A percentile compares a stretch with the other conserved stretches of the same genome.
Evolutionary conservation across 1,139 yeast species (phyloP).

Genomic region (Scheffersomyces cryptocercus): DNA sequence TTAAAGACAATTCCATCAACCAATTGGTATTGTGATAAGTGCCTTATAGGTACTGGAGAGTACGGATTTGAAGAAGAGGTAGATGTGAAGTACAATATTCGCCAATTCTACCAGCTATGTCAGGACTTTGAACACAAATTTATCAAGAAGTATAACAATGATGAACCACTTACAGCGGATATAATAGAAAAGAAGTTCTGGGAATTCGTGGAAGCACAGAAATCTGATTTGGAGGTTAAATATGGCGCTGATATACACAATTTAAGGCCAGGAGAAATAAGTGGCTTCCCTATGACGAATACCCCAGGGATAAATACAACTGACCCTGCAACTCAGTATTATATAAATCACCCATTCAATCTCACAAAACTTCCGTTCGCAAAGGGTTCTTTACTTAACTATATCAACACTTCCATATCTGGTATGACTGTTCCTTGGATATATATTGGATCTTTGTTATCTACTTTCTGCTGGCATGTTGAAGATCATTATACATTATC

Average conservation of each 20-base stretch:
- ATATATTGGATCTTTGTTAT: slow-evolving; percentile 69
- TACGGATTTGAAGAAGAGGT: slow-evolving; percentile 83
- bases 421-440: slow-evolving; percentile 89
- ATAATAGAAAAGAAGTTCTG: slow-evolving; percentile 61
- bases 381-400: slow-evolving; percentile 61
- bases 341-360: slow-evolving; percentile 64
- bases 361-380: slow-evolving; percentile 67
- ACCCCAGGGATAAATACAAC: slow-evolving; percentile 25
- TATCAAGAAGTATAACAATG: slow-evolving; percentile 25
- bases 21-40: slow-evolving; percentile 79
- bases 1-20: slow-evolving; percentile 51
- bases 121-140: slow-evolving; percentile 49
- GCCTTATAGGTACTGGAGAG: slow-evolving; percentile 84
- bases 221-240: slow-evolving; percentile 54
- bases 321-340: slow-evolving; percentile 27
- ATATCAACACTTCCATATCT: slow-evolving; percentile 61
- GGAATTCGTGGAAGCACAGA: slow-evolving; percentile 51
- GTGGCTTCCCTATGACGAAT: slow-evolving; percentile 62
- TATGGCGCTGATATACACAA: slow-evolving; percentile 83
- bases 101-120: slow-evolving; percentile 64
- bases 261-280: slow-evolving; percentile 56
- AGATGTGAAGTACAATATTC: slow-evolving; percentile 54
- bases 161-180: slow-evolving; percentile 36
- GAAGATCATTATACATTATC: slow-evolving; percentile 80
- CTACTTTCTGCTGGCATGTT: slow-evolving; percentile 85